Base-by-base conservation (phyloP, 1,139 yeast species). In the Waltiozyma sp. region DNA sequence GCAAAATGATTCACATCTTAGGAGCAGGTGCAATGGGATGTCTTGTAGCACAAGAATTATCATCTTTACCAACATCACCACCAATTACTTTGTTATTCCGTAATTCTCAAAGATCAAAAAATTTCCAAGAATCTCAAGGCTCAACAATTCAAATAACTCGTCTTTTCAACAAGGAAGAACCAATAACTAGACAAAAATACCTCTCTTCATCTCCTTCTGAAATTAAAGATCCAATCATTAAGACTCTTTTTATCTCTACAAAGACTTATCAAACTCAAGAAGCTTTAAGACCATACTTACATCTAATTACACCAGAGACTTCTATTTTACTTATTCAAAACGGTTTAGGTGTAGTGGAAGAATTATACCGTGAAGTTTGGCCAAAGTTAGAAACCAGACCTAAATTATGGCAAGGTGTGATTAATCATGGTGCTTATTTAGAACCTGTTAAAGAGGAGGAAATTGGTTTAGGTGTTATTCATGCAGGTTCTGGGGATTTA, bases 311-410 rank as follows among this genome's bases (percentile, higher is more conserved):
- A 28, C 59, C 67, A 3, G 55, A 65, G 3, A 74, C 95, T 2
- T 81, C 77, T 46, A 64, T 89, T 10, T 56, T 89, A 33, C 62
- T 91, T 23, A 62, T 91, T 10, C 97, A 89, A 54, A 91, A 91
- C 60, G 98, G 98, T 1, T 69, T 85, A 64, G 97, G 97, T 4
- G 77, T 83, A 38, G 64, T 74, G 4, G 82, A 80, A 15, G 67
- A 69, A 38, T 58, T 87, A 34, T 66, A 68, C 15, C 61, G 65
- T 1, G 58, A 64, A n/a, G 66, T 78, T n/a, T 87, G 93, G 82
- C 75, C 77, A 1, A 57, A 61, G 2, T 47, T 56, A 0, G 46
- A 45, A 0, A 42, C 55, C 2, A 62, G 80, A 48, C 95, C 95
- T 16, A 65, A 64, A 16, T 56, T 89, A 9, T 76, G 69, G 55